phyloP scores from a whole-genome alignment of 805 yeast genomes.

The Yarrowia alimentaria region DNA sequence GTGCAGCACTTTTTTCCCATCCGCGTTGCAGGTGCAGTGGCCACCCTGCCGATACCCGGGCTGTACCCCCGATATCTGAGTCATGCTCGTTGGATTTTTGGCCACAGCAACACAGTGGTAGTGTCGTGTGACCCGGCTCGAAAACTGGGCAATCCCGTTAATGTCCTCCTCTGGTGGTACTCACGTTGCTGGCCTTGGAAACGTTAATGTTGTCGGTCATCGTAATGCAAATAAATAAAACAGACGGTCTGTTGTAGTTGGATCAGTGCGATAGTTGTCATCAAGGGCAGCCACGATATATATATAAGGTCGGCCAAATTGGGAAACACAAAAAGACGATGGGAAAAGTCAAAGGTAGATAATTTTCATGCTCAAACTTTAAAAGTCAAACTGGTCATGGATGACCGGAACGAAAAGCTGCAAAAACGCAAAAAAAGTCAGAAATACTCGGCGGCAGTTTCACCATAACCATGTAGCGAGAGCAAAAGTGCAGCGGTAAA shows the following conservation, averaged over 20 bases:
- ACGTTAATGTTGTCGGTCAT: slow-evolving; percentile 27
- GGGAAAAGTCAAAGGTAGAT: slow-evolving; percentile 4
- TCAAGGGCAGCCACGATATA: slow-evolving; percentile 18
- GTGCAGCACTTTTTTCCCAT: too few species aligned
- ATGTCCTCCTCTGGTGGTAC: neutral
- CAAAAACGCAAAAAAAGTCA: too few species aligned
- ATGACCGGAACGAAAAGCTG: too few species aligned
- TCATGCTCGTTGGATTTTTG: neutral
- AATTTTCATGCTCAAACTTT: slow-evolving; percentile 18
- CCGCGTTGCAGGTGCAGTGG: too few species aligned
- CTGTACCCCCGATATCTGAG: too few species aligned
- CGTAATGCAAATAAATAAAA: slow-evolving; percentile 27
- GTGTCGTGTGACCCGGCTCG: too few species aligned
- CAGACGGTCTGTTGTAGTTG: slow-evolving; percentile 24
- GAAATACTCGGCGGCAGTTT: too few species aligned
- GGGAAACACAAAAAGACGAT: slow-evolving; percentile 14
- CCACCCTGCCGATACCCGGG: too few species aligned
- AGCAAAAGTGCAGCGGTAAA: neutral
- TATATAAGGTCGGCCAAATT: slow-evolving; percentile 22
- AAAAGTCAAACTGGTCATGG: too few species aligned
- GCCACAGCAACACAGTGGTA: neutral
- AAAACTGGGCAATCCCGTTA: too few species aligned
- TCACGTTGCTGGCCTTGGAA: slow-evolving; percentile 28
- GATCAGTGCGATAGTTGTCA: slow-evolving; percentile 18
- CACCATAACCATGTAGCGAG: too few species aligned